These are phyloP conservation scores for Phytophthora cryptogea DNA, from an alignment of 352 stramenopile species.

Conservation along the genomic window DNA sequence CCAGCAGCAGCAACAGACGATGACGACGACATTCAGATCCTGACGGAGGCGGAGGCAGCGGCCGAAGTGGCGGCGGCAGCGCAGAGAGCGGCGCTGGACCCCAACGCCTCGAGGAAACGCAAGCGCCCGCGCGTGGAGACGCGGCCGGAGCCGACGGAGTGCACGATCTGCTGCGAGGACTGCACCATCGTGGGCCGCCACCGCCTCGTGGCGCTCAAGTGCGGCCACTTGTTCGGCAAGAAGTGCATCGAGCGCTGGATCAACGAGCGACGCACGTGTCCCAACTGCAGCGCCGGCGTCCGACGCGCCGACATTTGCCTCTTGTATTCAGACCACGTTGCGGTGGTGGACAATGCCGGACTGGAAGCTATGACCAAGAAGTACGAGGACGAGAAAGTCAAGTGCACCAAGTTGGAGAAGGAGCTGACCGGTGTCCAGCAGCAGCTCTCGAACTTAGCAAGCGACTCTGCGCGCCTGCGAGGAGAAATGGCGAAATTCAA, in stretches of 20 bases:
- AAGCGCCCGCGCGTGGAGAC: slow-evolving; percentile 35
- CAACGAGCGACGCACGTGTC: slow-evolving; percentile 58
- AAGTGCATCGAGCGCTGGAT: slow-evolving; percentile 81
- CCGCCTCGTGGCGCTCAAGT: slow-evolving; percentile 68
- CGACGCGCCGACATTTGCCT: slow-evolving; percentile 55
- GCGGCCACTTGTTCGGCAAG: slow-evolving; percentile 76
- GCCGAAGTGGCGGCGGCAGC: slow-evolving; percentile 22
- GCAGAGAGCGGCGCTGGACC: slow-evolving; percentile 4
- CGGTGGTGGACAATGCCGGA: slow-evolving; percentile 76
- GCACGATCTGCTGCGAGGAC: slow-evolving; percentile 73
- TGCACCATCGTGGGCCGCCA: slow-evolving; percentile 65
- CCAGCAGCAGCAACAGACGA: slow-evolving; percentile 23
- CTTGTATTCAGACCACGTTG: slow-evolving; percentile 74
- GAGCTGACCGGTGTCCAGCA: slow-evolving; percentile 48
- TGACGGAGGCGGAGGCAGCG: slow-evolving; percentile 28
- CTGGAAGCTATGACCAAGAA: slow-evolving; percentile 61
- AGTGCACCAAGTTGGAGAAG: slow-evolving; percentile 49
- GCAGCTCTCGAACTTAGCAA: slow-evolving; percentile 37
- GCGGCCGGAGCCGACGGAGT: slow-evolving; percentile 67
- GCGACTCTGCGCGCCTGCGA: slow-evolving; percentile 27
- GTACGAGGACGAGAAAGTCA: slow-evolving; percentile 59
- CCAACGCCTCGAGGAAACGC: slow-evolving; percentile 23
- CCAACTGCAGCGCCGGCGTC: slow-evolving; percentile 64
- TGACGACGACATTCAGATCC: slow-evolving; percentile 42
- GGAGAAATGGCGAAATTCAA: slow-evolving; percentile 40